Base-by-base conservation (phyloP, 495 filamentous ascomycete genomes). In the Chaetomidium leptoderma region DNA sequence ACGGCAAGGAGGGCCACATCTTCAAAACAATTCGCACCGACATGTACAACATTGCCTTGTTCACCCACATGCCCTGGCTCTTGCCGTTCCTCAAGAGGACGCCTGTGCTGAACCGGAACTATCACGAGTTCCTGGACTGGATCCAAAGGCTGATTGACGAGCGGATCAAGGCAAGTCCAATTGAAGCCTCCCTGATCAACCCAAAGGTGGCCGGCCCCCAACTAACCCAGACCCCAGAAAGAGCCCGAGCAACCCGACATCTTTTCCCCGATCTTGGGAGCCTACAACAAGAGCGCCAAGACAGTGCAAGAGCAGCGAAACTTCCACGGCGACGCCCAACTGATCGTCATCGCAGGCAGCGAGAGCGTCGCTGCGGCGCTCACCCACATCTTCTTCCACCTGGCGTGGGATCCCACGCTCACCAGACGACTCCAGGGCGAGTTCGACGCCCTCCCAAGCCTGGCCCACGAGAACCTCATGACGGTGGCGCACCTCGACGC, bases 281-380 rank as follows among this genome's bases (percentile, higher is more conserved):
- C 63, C 3, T 74, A 66, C 56, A 66, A 72, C 36, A 59, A 67
- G 27, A 65, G 71, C 13, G 17, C 69, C 0, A 43, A 63, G 16
- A 74, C 76, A 32, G 67, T 66, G 8, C 58, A 68, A 51, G 58
- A 76, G 61, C 53, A 54, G 33, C 60, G 59, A 2, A 67, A 68
- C 32, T 42, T 79, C n/a, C 54, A 70, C 23, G 60, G 70, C 8
- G 67, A 74, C 46, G 69, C 71, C 0, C 69, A 75, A 44, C 56
- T 74, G 23, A 72, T 75, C 32, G 69, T 79, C 40, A 72, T 78
- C 26, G 79, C 78, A 1, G 80, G 79, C 0, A 74, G 71, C n/a
- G 81, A 82, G 57, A 82, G 77, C 13, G 76, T 78, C 0, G 76
- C 78, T 3, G 75, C 75, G 16, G 65, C 74, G 1, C 64, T 82